Base-by-base conservation (phyloP, 2,329 filamentous ascomycete species). In the Aspergillus pseudotamarii region DNA sequence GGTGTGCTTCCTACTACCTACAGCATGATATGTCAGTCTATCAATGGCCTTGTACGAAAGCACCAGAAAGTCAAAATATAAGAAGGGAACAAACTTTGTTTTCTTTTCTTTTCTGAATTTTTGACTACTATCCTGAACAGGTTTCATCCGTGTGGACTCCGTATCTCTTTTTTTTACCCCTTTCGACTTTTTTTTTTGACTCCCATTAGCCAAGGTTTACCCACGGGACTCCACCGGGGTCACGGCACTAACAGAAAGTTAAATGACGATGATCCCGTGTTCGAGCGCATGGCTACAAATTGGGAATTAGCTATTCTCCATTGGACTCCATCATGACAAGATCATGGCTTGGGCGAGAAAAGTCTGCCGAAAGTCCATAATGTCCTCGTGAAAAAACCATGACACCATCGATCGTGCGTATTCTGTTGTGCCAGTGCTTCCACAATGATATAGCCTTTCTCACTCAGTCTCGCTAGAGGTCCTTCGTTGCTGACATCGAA, bases 251-350 rank as follows among this genome's bases (percentile, higher is more conserved):
- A 28, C 28, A 21, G 6, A 48, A 62, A 65, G 60, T 65, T 59
- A 67, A 66, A 65, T 65, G 63, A 63, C 11, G 64, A 63, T 65
- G 61, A 65, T 64, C 61, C 46, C 50, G 57, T 65, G 51, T 63
- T 64, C 54, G 57, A 66, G 63, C 65, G 62, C 60, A 62, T 68
- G 66, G 65, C 59, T 65, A 59, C 14, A 14, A 62, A 54, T 62
- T 64, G 54, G 59, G 48, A 58, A 64, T 62, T 41, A 43, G 41
- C 63, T 55, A 53, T 54, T 54, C 32, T 50, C 36, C 53, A 61
- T 63, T 64, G 59, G 62, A 61, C 59, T 64, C 65, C 60, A 63
- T 64, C 55, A 58, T 9, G 19, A 32, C 34, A 21, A 21, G 43
- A 61, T 53, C 28, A n/a, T 19, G 14, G 14, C 34, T 36, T 36